Base-by-base conservation (phyloP, 1,284 basidiomycete genomes). In the Mycena citricolor region DNA sequence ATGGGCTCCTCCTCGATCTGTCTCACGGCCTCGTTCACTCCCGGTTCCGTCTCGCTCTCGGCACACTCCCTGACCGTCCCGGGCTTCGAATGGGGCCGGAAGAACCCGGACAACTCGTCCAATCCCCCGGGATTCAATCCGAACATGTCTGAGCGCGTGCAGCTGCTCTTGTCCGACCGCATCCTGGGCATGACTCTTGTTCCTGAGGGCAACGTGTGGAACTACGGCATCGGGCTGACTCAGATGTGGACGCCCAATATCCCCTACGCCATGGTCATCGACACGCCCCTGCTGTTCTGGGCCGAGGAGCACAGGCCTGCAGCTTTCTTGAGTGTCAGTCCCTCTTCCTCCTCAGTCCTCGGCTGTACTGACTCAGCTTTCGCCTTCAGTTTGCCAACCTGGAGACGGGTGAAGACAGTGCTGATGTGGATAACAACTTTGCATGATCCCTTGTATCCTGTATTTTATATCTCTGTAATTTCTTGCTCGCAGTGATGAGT, bases 41-140 rank as follows among this genome's bases (percentile, higher is more conserved):
- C 97, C 4, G 97, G 97, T 49, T 97, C 94, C 2, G 91, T 99
- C 26, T 97, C 93, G 21, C 71, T 99, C 30, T 94, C 94, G 31
- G 89, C 95, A 0, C 94, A 98, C 70, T 89, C 83, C 28, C 69
- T 99, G 40, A 87, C 86, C 8, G 85, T 94, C 4, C 77, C 86
- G 40, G 97, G 97, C 13, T 99, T 99, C 64, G 97, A 99, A 63
- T 99, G 95, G 95, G 95, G 95, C 32, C 76, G 97, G 54, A 98
- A 98, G 73, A 94, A 94, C 58, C 67, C 76, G 54, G 92, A 93
- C 60, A 87, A 78, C 32, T 87, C 88, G n/a, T 77, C 85, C 35
- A 91, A 91, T 56, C 87, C 91, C 57, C 73, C 82, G 4, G 93
- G 94, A 32, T 99, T 95, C 75, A 97, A 95, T 64, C 88, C 94